Evolutionary conservation across 805 yeast species (phyloP), one percentile per base, ranked within the genome.

Genomic region (Kluyveromyces aestuarii): DNA sequence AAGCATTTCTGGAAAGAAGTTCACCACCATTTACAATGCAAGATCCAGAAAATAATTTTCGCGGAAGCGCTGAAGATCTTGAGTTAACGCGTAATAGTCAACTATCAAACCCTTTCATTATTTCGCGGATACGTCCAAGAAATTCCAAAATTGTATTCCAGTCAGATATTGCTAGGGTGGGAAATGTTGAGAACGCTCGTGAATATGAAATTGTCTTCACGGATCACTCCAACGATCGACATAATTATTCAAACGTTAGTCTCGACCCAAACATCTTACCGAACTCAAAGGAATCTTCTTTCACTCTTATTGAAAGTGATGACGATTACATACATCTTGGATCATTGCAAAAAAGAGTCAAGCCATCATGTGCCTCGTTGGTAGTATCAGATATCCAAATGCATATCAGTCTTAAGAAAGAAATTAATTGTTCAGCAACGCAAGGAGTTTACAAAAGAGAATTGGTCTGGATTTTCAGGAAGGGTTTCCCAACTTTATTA

Each of bases 71-170:
- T 30, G 63, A 58, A 33, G 64, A 58, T 43, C 25, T 58, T 17
- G 53, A 51, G 16, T 42, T 57, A 16, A 48, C 59, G 2, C 52
- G 48, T 17, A 52, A 55, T 47, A 37, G 42, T 6, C 49, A 58
- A 6, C 35, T 57, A 25, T 60, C 64, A 6, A 58, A 60, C 35
- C 62, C 61, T 9, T 60, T 55, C 40, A 52, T 52, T 27, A 27
- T 41, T 27, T 18, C 21, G 14, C 41, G 41, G 4, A 39, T 39
- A 2, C 41, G 41, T 9, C 27, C 41, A 16, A 39, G 41, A 18
- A 39, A 39, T 21, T 8, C 27, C 5, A 14, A 30, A 30, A 11
- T 30, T 13, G 14, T 13, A 3, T 30, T 30, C 11, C 35, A 30
- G 35, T 30, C 35, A 7, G 14, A 30, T 2, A 30, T 13, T 2